phyloP scores from a whole-genome alignment of 805 yeast species.

The Ogataea philodendri region DNA sequence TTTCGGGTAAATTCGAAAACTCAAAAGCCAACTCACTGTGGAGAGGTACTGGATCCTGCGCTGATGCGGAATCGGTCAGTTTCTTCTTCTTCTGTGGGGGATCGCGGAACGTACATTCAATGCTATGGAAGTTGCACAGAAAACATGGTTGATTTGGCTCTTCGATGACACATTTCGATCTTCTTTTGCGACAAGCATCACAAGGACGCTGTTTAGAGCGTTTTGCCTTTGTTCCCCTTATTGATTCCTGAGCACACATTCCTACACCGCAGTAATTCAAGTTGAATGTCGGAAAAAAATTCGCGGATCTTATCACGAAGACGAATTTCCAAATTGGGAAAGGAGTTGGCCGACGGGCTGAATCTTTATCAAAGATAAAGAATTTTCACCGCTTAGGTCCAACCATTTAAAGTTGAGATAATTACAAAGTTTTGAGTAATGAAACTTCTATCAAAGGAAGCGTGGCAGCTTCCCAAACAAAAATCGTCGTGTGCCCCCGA shows the following conservation, averaged over 20 bases:
- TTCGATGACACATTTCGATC: constrained; percentile 19
- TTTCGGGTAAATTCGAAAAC: neutral
- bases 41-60: neutral
- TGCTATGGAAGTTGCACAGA: constrained; percentile 17
- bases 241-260: no score
- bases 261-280: no score
- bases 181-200: constrained; percentile 20
- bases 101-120: constrained; percentile 16
- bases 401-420: constrained; percentile 8
- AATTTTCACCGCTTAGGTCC: neutral
- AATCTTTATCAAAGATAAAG: no score
- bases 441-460: constrained; percentile 8
- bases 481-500: constrained; percentile 22
- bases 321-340: neutral
- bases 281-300: neutral
- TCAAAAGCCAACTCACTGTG: neutral
- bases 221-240: neutral
- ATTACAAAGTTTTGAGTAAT: constrained; percentile 1
- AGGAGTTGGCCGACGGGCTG: constrained; percentile 6
- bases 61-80: neutral
- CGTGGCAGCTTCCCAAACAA: constrained; percentile 19
- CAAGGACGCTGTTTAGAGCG: constrained; percentile 14
- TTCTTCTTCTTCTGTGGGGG: constrained; percentile 20
- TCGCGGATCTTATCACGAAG: constrained; percentile 1
- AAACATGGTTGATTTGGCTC: constrained; percentile 13